Evolutionary conservation across 2,329 filamentous ascomycete species (phyloP), one percentile per base, ranked within the genome.

Genomic region (Botrytis medusae): DNA sequence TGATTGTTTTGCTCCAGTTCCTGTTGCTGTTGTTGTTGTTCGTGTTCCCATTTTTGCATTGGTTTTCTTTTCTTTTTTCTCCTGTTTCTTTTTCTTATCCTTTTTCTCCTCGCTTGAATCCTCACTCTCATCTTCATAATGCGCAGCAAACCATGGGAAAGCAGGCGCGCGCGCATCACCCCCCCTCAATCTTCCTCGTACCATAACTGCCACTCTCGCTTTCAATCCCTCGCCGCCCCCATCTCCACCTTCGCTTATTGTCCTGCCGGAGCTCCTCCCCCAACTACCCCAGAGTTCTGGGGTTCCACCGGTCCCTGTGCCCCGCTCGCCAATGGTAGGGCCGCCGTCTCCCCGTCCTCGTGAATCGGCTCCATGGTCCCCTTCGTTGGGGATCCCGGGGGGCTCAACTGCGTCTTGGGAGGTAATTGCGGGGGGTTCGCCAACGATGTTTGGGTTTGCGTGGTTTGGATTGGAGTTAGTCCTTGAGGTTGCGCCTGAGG

Each of bases 301-400:
- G n/a, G 34, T 54, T 22, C 25, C 46, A 3, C 46, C 18, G 62
- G 16, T 4, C 32, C 32, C 22, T n/a, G 42, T 3, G 7, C 1
- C 18, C 16, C 32, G 32, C 37, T 63, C 61, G 40, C 40, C 9
- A 63, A 12, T 18, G 61, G 37, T 1, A 20, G 16, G 1, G 25
- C 10, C 8, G 8, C 40, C 61, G 12, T 42, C 61, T 68, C 65
- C 18, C 22, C n/a, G 48, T 57, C 65, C 34, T 68, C 65, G 48
- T 32, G 48, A 25, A 68, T 68, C 5, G 65, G 65, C 40, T 68
- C 65, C 65, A 68, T 68, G n/a, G 65, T 25, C 1, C 48, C 40
- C 37, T 40, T 42, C 8, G 25, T 57, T 16, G 65, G 65, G 18
- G 65, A 68, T 7, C 65, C 65, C 4, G 65, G 65, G 7, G 65